phyloP scores from a whole-genome alignment of 2,329 filamentous ascomycete species.

The Monilinia fructicola region DNA sequence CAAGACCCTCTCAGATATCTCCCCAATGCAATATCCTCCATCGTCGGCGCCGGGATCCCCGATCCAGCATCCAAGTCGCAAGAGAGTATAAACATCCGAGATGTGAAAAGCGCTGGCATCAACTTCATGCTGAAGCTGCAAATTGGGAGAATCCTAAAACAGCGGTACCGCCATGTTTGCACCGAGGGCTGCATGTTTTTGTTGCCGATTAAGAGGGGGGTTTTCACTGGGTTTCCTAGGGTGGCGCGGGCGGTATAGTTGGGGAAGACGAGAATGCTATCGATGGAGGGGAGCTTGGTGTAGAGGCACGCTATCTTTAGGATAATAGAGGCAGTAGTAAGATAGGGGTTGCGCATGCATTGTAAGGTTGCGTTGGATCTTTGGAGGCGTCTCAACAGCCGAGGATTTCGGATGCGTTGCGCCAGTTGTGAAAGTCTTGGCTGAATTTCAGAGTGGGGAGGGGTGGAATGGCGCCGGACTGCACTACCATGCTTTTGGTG shows the following conservation, averaged over 20 bases:
- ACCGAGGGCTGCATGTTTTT: constrained; percentile 35
- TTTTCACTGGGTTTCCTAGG: constrained; percentile 23
- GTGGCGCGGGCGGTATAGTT: constrained; percentile 31
- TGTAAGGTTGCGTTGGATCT: constrained; percentile 29
- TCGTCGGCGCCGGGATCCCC: too few species aligned
- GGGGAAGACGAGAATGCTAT: constrained; percentile 36
- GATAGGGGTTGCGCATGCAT: constrained; percentile 36
- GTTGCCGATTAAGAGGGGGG: constrained; percentile 40
- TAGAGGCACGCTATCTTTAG: constrained; percentile 25
- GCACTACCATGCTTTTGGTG: constrained; percentile 30
- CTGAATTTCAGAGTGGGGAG: constrained; percentile 30
- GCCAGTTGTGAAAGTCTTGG: constrained; percentile 31
- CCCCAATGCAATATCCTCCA: constrained; percentile 15
- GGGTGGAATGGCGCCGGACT: constrained; percentile 34
- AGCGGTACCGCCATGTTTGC: constrained; percentile 44
- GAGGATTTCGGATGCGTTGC: constrained; percentile 29
- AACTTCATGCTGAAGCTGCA: constrained; percentile 30
- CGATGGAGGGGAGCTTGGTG: constrained; percentile 36
- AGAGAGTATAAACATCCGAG: constrained; percentile 31
- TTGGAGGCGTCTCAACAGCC: constrained; percentile 37
- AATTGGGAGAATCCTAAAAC: constrained; percentile 41
- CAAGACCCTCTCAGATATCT: constrained; percentile 43
- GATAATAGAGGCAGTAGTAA: constrained; percentile 30
- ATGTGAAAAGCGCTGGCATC: constrained; percentile 42
- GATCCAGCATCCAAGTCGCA: too few species aligned